Conservation (phyloP, 352 stramenopile genomes). For the Saprolegnia diclina region DNA sequence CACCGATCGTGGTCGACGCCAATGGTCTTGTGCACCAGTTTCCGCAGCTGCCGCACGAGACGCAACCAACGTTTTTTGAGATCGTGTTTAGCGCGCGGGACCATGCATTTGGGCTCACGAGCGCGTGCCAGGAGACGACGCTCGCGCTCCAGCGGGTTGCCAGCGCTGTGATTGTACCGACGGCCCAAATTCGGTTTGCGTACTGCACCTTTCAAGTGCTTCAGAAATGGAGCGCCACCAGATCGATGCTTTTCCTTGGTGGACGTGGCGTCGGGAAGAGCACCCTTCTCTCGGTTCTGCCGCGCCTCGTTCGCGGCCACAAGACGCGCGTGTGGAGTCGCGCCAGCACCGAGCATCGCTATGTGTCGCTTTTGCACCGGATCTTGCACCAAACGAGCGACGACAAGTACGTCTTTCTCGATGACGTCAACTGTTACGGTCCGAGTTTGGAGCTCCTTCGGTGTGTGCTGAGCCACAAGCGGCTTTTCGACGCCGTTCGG, state of each 20-base stretch:
- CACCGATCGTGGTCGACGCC: neutral
- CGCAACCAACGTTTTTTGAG: constrained; percentile 4
- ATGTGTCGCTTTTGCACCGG: too few species aligned
- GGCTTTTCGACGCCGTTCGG: neutral
- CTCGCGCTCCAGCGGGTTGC: neutral
- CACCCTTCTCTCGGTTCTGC: neutral
- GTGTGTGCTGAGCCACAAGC: neutral
- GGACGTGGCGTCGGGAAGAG: neutral
- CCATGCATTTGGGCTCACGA: neutral
- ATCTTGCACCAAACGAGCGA: neutral
- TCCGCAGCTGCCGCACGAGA: neutral
- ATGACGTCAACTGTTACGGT: neutral
- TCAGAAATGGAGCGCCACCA: neutral
- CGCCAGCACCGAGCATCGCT: neutral
- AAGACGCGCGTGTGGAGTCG: neutral
- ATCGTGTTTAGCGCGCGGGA: neutral
- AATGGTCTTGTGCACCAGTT: neutral
- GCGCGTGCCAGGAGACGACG: neutral
- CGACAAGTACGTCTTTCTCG: neutral
- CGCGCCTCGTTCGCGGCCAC: neutral
- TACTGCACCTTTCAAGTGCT: neutral
- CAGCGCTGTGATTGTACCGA: neutral
- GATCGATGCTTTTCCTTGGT: neutral
- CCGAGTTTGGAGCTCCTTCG: neutral
- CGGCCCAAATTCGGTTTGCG: neutral